Percentiles rank a stretch among this genome's conserved stretches.
Evolutionary conservation across 139 green algal genomes (phyloP).

Genomic region (Haematococcus lacustris): DNA sequence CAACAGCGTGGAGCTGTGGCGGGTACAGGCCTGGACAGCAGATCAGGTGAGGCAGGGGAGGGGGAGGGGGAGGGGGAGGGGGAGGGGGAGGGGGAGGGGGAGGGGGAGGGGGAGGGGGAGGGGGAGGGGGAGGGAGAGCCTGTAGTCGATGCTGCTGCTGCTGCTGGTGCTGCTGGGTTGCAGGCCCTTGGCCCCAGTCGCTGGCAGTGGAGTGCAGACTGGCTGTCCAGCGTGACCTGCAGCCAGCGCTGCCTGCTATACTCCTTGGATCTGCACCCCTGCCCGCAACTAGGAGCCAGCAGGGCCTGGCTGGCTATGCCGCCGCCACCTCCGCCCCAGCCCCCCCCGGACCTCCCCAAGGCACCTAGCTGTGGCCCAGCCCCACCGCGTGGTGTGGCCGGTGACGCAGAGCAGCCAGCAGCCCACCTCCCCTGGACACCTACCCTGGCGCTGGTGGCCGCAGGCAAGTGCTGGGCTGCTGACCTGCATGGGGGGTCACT

Average conservation of each 20-base stretch:
- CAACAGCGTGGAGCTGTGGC: neutral
- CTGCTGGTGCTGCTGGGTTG: neutral
- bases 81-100: neutral
- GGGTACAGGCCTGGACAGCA: neutral
- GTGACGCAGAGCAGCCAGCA: too few species aligned
- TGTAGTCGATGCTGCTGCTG: neutral
- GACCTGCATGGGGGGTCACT: too few species aligned
- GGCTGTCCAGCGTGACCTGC: neutral
- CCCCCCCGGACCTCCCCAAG: too few species aligned
- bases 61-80: neutral
- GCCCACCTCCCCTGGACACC: too few species aligned
- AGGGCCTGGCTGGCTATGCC: conserved; percentile 65
- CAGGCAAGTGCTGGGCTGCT: too few species aligned
- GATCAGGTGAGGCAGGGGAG: neutral
- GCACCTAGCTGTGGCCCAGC: too few species aligned
- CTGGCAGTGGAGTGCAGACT: neutral
- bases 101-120: neutral
- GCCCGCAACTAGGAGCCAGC: too few species aligned
- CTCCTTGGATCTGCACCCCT: neutral
- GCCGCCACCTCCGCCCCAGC: conserved; percentile 50
- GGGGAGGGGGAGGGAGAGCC: too few species aligned
- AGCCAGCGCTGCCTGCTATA: neutral
- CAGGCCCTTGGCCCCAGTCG: neutral
- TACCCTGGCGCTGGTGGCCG: too few species aligned
- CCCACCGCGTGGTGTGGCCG: too few species aligned